Evolutionary conservation across 2,329 filamentous ascomycete species (phyloP).

Genomic region (Colletotrichum sublineola): DNA sequence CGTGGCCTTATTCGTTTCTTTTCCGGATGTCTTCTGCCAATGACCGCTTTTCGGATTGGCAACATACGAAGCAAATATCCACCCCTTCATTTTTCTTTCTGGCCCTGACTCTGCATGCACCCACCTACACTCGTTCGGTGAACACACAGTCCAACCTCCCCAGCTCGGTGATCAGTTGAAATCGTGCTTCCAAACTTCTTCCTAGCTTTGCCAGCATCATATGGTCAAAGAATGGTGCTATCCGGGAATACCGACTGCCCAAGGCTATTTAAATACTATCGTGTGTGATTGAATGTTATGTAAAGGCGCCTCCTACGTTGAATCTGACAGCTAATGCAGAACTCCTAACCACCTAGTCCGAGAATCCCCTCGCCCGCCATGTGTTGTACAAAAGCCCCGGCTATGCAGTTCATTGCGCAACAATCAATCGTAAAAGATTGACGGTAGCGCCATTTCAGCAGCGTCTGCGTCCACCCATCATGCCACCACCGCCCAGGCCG

Average conservation of each 20-base stretch:
- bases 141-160: no score
- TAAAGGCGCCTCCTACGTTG: not conserved
- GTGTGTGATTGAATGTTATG: not conserved
- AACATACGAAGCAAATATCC: no score
- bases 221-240: not conserved
- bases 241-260: not conserved
- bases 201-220: no score
- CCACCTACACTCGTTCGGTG: no score
- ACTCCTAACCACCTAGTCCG: not conserved
- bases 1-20: not conserved
- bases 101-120: no score
- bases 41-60: no score
- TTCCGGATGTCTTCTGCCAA: not conserved
- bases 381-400: not conserved
- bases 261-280: not conserved
- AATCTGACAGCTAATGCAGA: not conserved
- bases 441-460: not conserved
- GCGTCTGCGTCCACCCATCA: conserved; percentile 20
- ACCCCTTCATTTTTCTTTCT: no score
- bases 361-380: not conserved
- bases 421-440: not conserved
- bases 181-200: no score
- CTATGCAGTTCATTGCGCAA: not conserved
- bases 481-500: conserved; percentile 12
- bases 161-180: no score